These are phyloP conservation scores for Venturia pyrina DNA, from an alignment of 2,329 filamentous ascomycete species.

Conservation along the genomic window DNA sequence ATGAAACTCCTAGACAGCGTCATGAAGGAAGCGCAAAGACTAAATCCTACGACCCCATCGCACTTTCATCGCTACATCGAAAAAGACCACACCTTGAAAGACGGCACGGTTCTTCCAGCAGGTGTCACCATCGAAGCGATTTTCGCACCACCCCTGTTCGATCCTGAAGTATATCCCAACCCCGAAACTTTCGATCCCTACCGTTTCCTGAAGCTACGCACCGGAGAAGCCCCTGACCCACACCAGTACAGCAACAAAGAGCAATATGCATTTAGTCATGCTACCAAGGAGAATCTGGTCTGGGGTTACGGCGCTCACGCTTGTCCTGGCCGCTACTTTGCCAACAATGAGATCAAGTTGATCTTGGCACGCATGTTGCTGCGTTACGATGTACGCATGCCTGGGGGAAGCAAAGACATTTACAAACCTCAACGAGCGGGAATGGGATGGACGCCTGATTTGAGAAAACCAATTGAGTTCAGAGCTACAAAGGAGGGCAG, in stretches of 20 bases:
- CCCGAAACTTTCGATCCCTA: conserved; percentile 14
- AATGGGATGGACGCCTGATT: no score
- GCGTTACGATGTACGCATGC: conserved; percentile 20
- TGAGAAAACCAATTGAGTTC: no score
- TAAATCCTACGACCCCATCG: background rate
- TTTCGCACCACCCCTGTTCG: conserved; percentile 12
- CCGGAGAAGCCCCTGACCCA: conserved; percentile 5
- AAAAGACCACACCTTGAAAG: conserved; percentile 12
- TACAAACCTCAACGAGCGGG: background rate
- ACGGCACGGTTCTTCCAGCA: conserved; percentile 16
- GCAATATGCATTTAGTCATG: background rate
- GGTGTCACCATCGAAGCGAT: conserved; percentile 15
- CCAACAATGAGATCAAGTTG: conserved; percentile 25
- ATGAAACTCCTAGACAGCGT: conserved; percentile 16
- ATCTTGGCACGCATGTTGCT: conserved; percentile 21
- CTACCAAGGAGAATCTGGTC: conserved; percentile 15
- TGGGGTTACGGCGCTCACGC: conserved; percentile 25
- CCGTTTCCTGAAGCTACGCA: conserved; percentile 10
- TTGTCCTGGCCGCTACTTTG: conserved; percentile 26
- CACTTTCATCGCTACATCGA: background rate
- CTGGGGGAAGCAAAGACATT: background rate
- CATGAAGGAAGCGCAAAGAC: conserved; percentile 15
- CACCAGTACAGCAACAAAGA: conserved; percentile 21
- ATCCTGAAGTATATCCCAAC: conserved; percentile 13
- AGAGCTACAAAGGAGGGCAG: no score